Conservation (phyloP, 2,329 filamentous ascomycete species). For the Colletotrichum limetticola region DNA sequence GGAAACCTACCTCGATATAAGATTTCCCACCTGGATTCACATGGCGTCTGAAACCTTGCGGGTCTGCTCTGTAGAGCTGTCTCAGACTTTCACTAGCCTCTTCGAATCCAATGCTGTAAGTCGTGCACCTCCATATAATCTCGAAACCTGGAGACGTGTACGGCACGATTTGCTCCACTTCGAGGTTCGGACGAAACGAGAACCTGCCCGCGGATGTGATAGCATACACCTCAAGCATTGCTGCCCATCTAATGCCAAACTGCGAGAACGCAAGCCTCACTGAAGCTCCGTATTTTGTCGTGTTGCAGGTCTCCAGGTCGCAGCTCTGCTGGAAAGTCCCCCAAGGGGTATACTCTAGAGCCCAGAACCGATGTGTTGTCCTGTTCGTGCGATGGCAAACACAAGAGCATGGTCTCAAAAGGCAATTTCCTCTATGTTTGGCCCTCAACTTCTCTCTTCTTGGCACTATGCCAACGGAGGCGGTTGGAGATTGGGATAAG, state of each 20-base stretch:
- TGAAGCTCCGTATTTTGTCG: neutral
- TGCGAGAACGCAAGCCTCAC: neutral
- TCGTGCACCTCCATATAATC: neutral
- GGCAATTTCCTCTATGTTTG: neutral
- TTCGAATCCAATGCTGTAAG: accelerated
- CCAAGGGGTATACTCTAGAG: slow-evolving; percentile 5
- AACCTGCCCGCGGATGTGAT: neutral
- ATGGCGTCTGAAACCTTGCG: neutral
- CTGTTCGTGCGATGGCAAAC: neutral
- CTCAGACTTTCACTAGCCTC: neutral
- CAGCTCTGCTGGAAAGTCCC: neutral
- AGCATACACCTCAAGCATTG: neutral
- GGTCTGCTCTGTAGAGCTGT: neutral
- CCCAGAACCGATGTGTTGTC: slow-evolving; percentile 6
- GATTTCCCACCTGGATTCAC: neutral
- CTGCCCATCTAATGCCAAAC: neutral
- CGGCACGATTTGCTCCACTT: neutral
- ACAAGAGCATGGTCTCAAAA: slow-evolving; percentile 6
- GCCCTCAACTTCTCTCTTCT: neutral
- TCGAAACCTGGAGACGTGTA: slow-evolving; percentile 23
- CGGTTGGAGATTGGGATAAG: neutral
- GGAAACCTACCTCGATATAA: slow-evolving; percentile 3
- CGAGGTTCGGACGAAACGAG: neutral
- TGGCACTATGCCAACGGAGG: neutral
- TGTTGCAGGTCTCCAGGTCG: neutral